Evolutionary conservation across 2,329 filamentous ascomycete genomes (phyloP), one percentile per base, ranked within the genome.

Genomic region (Aureobasidium namibiae): DNA sequence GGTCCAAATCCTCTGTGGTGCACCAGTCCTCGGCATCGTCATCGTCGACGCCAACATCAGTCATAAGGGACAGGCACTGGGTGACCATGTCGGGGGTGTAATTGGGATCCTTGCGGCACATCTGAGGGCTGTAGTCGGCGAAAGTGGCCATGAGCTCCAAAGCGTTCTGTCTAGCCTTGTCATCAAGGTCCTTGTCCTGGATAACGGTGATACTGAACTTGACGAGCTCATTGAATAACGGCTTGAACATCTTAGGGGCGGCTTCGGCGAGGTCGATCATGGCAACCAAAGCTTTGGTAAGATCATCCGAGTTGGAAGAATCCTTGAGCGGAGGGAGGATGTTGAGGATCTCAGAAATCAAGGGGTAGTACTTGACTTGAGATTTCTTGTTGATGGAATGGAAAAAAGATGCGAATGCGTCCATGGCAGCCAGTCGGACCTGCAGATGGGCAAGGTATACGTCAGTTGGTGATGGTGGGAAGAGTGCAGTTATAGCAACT

Each of bases 1-100:
- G 84, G 64, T 99, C 94, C 64, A 96, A 85, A 78, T 99, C 94
- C 70, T 99, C 94, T 26, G 89, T 89, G 3, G 85, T 81, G 65
- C 96, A 88, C 94, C 94, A 99, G 67, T 97, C 94, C 18, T 87
- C 79, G 4, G 92, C 92, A 77, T 97, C 91, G 59, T 99, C 92
- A 66, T 99, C 94, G 66, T 97, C 94, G 62, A 87, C 81, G 39
- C 92, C 94, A 62, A 99, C 87, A 71, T 99, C 94, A 4, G 94
- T 97, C 94, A 99, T 99, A 66, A 99, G 77, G 66, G 92, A 97
- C 65, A 99, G 78, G 73, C 94, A 99, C 74, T 99, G 94, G 0
- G 92, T 97, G 64, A 99, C 95, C 94, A 99, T 99, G 64, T 96
- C 91, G 62, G 83, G 86, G 2, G 92, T 94, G 75, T 95, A 99